phyloP scores from a whole-genome alignment of 768 basidiomycete genomes.

The Phaffia tasmanica region DNA sequence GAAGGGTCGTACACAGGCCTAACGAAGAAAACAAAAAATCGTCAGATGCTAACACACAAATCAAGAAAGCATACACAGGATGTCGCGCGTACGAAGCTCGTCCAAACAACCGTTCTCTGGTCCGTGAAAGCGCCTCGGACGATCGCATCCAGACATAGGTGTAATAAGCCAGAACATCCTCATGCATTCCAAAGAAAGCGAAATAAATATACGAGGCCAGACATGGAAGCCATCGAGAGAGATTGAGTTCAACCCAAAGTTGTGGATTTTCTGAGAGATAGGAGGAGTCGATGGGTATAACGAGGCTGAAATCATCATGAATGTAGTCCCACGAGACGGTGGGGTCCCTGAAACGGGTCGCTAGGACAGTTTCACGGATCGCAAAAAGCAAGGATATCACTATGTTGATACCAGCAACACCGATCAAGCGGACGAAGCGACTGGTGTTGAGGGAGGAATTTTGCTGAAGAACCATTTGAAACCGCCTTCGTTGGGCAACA shows the following conservation, averaged over 20 bases:
- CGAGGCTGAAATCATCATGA: slow-evolving; percentile 9
- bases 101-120: too few relatives aligned
- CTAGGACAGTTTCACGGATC: neutral
- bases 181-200: slow-evolving; percentile 25
- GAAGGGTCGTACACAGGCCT: too few relatives aligned
- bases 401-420: slow-evolving; percentile 21
- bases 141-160: neutral
- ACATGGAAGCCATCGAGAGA: slow-evolving; percentile 15
- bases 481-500: slow-evolving; percentile 12
- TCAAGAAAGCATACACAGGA: too few relatives aligned
- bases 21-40: too few relatives aligned
- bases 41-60: too few relatives aligned
- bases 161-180: neutral
- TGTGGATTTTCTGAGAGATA: neutral
- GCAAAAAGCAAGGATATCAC: slow-evolving; percentile 10
- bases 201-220: slow-evolving; percentile 20
- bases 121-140: too few relatives aligned
- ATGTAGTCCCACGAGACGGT: slow-evolving; percentile 14
- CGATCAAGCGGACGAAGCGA: slow-evolving; percentile 21
- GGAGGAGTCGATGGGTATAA: neutral
- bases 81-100: too few relatives aligned
- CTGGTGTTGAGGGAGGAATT: slow-evolving; percentile 16
- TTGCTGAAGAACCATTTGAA: slow-evolving; percentile 18
- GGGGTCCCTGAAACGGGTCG: neutral
- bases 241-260: neutral